A percentile compares a stretch with the other conserved stretches of the same genome.
phyloP scores from a whole-genome alignment of 2,329 filamentous ascomycete species.

The Colletotrichum simmondsii region DNA sequence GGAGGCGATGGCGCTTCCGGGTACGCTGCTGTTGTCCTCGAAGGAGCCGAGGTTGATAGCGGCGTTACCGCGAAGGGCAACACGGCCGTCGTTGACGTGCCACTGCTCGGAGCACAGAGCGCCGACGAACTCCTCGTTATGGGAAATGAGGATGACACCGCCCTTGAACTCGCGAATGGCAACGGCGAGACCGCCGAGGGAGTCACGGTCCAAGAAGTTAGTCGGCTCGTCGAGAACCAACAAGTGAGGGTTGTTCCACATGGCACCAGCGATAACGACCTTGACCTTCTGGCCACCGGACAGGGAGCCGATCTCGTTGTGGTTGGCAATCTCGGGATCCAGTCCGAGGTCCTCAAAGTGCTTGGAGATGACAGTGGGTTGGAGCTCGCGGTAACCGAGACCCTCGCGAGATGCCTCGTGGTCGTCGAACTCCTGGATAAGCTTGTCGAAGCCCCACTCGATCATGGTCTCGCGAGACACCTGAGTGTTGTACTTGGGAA shows the following conservation, averaged over 20 bases:
- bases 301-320: constrained; percentile 96
- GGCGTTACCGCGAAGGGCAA: constrained; percentile 84
- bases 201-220: constrained; percentile 99
- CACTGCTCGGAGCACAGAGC: constrained; percentile 96
- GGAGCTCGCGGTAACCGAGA: constrained; percentile 93
- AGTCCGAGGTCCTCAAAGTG: constrained; percentile 98
- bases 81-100: constrained; percentile 88
- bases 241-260: constrained; percentile 99
- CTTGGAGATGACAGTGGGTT: constrained; percentile 94
- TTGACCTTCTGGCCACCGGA: constrained; percentile 99
- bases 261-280: constrained; percentile 93
- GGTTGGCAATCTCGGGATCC: constrained; percentile 97
- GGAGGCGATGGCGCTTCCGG: constrained; percentile 68
- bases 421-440: constrained; percentile 98
- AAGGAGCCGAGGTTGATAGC: constrained; percentile 84
- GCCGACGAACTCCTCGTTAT: constrained; percentile 99
- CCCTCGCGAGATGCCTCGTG: constrained; percentile 99
- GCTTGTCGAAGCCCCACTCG: constrained; percentile 88
- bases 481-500: constrained; percentile 94
- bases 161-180: constrained; percentile 98
- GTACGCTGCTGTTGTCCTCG: constrained; percentile 75
- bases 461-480: constrained; percentile 92
- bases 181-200: constrained; percentile 94
- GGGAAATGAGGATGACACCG: constrained; percentile 98
- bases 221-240: constrained; percentile 98